Conservation (phyloP, 179 eudicot species). For the Heliamphora pulchella region DNA sequence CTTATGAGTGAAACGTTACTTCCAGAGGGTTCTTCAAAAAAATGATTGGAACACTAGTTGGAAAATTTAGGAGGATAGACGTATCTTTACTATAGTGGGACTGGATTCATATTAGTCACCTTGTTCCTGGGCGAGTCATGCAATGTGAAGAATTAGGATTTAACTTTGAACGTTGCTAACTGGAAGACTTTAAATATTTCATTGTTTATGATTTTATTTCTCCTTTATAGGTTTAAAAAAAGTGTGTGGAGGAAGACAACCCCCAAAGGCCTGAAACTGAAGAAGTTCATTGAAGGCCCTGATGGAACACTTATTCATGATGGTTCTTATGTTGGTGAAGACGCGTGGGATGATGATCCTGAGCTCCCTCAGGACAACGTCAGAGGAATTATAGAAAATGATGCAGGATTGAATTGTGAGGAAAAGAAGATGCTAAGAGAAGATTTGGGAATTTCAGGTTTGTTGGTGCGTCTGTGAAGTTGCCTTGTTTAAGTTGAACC, state of each 20-base stretch:
- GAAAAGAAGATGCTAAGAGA: slow-evolving; percentile 44
- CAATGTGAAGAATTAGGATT: too few relatives aligned
- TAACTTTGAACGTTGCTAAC: neutral
- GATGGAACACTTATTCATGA: slow-evolving; percentile 72
- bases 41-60: neutral
- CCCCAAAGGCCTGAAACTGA: slow-evolving; percentile 84
- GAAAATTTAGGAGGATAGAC: neutral
- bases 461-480: slow-evolving; percentile 17
- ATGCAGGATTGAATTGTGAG: slow-evolving; percentile 37
- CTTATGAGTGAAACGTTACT: neutral
- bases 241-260: slow-evolving; percentile 82
- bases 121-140: neutral
- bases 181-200: neutral
- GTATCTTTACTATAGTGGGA: neutral
- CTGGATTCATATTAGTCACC: neutral
- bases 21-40: neutral
- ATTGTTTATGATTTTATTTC: neutral
- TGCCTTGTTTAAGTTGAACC: neutral
- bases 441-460: slow-evolving; percentile 65
- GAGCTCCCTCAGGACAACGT: slow-evolving; percentile 32
- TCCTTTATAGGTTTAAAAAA: slow-evolving; percentile 52
- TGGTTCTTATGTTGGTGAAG: slow-evolving; percentile 78
- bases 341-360: slow-evolving; percentile 83
- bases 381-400: slow-evolving; percentile 41
- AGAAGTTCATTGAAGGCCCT: slow-evolving; percentile 69